Evolutionary conservation across 345 rosid species (phyloP), one percentile per base, ranked within the genome.

Genomic region (Cardamine resedifolia): DNA sequence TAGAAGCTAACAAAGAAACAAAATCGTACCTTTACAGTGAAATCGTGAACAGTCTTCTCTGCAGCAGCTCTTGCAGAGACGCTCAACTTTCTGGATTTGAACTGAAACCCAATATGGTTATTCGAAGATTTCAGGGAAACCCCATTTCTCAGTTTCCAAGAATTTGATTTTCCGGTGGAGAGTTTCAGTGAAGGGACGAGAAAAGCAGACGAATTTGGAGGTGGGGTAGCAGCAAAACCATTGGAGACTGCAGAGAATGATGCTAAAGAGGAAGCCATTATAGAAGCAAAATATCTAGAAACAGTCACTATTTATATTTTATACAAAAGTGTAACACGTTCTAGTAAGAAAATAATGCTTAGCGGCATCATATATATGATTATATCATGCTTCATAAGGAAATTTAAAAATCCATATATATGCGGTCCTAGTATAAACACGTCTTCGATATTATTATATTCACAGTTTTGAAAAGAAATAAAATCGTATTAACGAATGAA

Each of bases 1-100:
- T 38, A 38, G 1, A 7, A 27, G 48, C 33, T 31, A 50, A 23
- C 21, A 6, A 50, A 41, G 19, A 43, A 43, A 56, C 23, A 63
- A n/a, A 56, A 33, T 53, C 1, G 20, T 63, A 90, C 98, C 90
- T 88, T 90, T 10, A 90, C 96, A 58, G 92, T 84, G 82, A 75
- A 90, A 51, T 90, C 96, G 55, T 90, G 66, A 24, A 90, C 52
- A 70, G 80, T 78, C 79, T 87, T 88, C n/a, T n/a, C n/a, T n/a
- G n/a, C n/a, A n/a, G n/a, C n/a, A n/a, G n/a, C n/a, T n/a, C n/a
- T n/a, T n/a, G n/a, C n/a, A n/a, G n/a, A 71, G 58, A 88, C 84
- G 19, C 83, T 82, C 14, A 78, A 80, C 61, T 80, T 76, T 38
- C 77, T 80, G 21, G 71, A 70, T 34, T 80, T 85, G 50, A 55